These are phyloP conservation scores for Acanthamoeba rhysodes DNA, from an alignment of 208 protist genomes.

Conservation along the genomic window DNA sequence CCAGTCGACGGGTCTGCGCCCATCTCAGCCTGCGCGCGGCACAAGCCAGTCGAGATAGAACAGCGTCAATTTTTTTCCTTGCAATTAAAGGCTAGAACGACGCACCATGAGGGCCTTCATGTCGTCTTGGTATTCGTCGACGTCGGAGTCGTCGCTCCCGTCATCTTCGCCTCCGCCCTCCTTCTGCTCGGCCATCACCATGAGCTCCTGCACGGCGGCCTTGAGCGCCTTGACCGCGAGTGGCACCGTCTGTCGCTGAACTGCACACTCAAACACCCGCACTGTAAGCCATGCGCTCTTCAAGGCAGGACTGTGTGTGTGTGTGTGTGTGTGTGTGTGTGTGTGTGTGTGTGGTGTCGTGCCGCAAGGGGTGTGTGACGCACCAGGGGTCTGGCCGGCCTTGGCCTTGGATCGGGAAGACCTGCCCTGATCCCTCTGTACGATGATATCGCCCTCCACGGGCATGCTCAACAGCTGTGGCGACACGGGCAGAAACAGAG, in stretches of 20 bases:
- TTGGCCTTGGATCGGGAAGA: conserved; percentile 50
- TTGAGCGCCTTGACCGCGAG: conserved; percentile 8
- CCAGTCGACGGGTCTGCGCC: background rate
- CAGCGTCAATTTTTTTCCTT: background rate
- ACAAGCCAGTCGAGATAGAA: too few relatives aligned
- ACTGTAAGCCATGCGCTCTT: background rate
- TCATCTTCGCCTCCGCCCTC: background rate
- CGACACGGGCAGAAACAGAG: too few relatives aligned
- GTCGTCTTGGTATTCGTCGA: background rate
- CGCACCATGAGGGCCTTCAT: conserved; percentile 56
- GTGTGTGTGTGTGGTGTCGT: too few relatives aligned
- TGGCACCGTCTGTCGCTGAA: background rate
- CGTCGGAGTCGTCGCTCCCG: background rate
- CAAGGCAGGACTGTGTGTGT: background rate
- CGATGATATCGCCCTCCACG: conserved; percentile 44
- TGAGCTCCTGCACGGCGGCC: conserved; percentile 42
- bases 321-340: too few relatives aligned
- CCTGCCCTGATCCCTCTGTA: background rate
- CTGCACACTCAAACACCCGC: background rate
- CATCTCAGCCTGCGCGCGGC: background rate
- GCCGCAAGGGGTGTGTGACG: background rate
- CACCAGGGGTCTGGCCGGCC: background rate
- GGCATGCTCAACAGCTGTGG: conserved; percentile 33
- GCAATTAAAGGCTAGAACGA: background rate
- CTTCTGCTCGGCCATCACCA: conserved; percentile 59